Evolutionary conservation across 257 asterid species (phyloP).

Genomic region (Penstemon newberryi): DNA sequence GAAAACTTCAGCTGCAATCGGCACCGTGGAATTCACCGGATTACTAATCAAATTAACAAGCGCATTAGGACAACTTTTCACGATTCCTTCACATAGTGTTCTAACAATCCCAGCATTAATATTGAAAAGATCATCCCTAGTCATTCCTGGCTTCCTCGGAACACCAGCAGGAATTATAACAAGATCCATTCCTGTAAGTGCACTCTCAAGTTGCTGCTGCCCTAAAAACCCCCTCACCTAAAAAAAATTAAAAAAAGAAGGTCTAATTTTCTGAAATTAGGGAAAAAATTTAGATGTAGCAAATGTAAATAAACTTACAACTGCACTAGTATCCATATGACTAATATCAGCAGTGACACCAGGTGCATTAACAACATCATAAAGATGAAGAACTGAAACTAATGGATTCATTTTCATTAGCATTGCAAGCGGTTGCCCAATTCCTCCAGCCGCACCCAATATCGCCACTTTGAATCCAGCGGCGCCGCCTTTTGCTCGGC

Average conservation of each 20-base stretch:
- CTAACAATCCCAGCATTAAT: constrained; percentile 90
- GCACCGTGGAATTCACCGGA: constrained; percentile 90
- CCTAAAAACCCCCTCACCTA: constrained; percentile 92
- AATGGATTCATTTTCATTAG: constrained; percentile 92
- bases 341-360: constrained; percentile 97
- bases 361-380: constrained; percentile 91
- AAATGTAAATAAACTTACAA: constrained; percentile 39
- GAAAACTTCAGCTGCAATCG: constrained; percentile 93
- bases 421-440: constrained; percentile 90
- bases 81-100: constrained; percentile 80
- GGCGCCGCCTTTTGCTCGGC: constrained; percentile 97
- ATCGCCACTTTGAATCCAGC: constrained; percentile 94
- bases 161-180: constrained; percentile 89
- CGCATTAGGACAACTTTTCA: constrained; percentile 76
- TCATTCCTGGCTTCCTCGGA: constrained; percentile 95
- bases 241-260: not conserved
- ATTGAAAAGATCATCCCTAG: constrained; percentile 83
- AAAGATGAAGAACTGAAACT: constrained; percentile 90
- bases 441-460: constrained; percentile 96
- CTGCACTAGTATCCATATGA: constrained; percentile 98
- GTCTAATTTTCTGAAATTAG: no score
- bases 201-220: constrained; percentile 65
- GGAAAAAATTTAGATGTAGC: no score
- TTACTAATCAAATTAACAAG: constrained; percentile 82
- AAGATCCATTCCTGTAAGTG: constrained; percentile 90